A percentile compares a stretch with the other conserved stretches of the same genome.
These are phyloP conservation scores for Candida tetrigidarum DNA, from an alignment of 1,139 yeast genomes.

Conservation along the genomic window DNA sequence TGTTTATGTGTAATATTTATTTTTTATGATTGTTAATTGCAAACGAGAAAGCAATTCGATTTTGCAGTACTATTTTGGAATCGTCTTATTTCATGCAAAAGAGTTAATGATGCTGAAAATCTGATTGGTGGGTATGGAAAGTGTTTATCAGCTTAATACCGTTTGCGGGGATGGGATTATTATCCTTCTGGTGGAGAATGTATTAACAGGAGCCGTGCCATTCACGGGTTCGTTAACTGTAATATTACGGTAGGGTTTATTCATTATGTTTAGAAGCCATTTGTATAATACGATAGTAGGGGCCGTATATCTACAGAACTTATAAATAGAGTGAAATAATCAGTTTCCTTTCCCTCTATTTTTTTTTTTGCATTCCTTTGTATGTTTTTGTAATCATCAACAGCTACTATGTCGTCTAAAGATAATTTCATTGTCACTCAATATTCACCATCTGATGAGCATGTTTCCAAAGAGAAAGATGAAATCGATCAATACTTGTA, in stretches of 20 bases:
- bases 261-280: no score
- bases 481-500: constrained; percentile 11
- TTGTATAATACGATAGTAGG: no score
- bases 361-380: no score
- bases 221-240: no score
- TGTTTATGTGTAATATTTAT: not conserved
- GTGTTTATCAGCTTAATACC: not conserved
- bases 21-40: not conserved
- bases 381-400: no score
- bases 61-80: not conserved
- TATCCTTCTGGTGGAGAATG: no score
- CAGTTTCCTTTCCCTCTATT: not conserved
- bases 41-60: constrained; percentile 4
- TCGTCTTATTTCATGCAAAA: no score
- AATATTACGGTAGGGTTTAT: no score
- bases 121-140: not conserved
- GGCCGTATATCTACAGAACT: no score
- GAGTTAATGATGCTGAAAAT: no score
- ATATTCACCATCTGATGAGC: constrained; percentile 3
- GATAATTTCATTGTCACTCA: constrained; percentile 2
- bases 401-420: constrained; percentile 3
- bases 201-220: no score
- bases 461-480: constrained; percentile 14
- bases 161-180: constrained; percentile 3
- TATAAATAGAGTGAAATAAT: not conserved